Evolutionary conservation across 371 early-diverging fungal genomes (phyloP), one percentile per base, ranked within the genome.

Genomic region (Mortierella sp.): DNA sequence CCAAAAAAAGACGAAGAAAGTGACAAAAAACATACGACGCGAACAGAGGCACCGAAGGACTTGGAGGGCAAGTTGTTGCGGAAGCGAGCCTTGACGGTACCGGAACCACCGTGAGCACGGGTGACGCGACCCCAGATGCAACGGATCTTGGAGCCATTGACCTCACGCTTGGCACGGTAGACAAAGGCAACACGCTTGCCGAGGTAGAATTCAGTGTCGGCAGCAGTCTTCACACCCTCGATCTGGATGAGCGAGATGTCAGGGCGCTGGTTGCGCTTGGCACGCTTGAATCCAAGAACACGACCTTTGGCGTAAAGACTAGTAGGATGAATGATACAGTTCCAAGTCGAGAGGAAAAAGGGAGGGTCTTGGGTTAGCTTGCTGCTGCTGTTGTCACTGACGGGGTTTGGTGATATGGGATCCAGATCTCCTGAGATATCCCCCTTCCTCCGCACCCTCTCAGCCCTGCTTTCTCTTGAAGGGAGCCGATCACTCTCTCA

Each of bases 221-320:
- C 85, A 84, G 91, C 84, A 79, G 93, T 91, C 82, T 88, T 82
- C 68, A 95, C 96, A 85, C 94, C 93, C 85, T 98, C 98, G 72
- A 98, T 85, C 86, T 93, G 90, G 82, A 97, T 81, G 79, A 98
- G 90, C 60, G 96, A 91, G 80, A 92, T 91, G 87, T 94, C 89
- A 82, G 91, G 92, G 85, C 90, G 87, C 86, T 93, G 91, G 87
- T 86, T 94, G 83, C 91, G 93, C 93, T 94, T 94, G 63, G 93
- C 86, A 82, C 97, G 95, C 85, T 91, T 89, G 94, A 83, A 95
- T 69, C 97, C 96, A 82, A 96, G 90, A 85, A 96, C 89, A 82
- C 95, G 94, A 84, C 93, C 98, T 88, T 96, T 96, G 85, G 91
- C 89, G 93, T 96, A 96, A 81, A 97, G 93, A 89, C 98, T 97